These are phyloP conservation scores for Ophiocordyceps camponoti-saundersi DNA, from an alignment of 2,329 filamentous ascomycete genomes.

Conservation along the genomic window DNA sequence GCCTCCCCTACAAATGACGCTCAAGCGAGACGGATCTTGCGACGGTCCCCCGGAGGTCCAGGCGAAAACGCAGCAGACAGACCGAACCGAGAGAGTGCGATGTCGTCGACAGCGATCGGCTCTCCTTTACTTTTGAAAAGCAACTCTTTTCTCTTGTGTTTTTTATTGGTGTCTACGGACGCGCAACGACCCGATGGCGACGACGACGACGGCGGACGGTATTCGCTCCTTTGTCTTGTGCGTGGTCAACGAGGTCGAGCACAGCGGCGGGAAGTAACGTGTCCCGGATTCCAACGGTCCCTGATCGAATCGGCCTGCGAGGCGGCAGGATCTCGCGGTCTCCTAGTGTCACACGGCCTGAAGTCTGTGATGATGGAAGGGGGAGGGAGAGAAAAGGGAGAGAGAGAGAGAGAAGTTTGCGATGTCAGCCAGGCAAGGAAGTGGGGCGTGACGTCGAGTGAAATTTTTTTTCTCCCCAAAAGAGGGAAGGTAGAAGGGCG, in stretches of 20 bases:
- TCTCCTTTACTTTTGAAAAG: constrained; percentile 13
- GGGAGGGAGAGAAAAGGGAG: constrained; percentile 7
- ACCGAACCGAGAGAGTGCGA: not conserved
- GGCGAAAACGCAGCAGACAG: constrained; percentile 5
- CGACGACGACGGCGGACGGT: constrained; percentile 11
- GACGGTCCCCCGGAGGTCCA: constrained; percentile 6
- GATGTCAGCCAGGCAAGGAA: constrained; percentile 6
- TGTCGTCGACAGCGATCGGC: constrained; percentile 6
- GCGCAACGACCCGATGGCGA: constrained; percentile 16
- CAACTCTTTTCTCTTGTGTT: constrained; percentile 7
- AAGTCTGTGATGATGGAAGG: not conserved
- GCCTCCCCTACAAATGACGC: constrained; percentile 58
- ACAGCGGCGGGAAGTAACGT: constrained; percentile 18
- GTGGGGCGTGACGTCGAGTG: constrained; percentile 17
- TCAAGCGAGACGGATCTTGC: constrained; percentile 10
- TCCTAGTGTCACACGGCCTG: constrained; percentile 11
- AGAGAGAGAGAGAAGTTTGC: constrained; percentile 4
- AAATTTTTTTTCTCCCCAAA: not conserved
- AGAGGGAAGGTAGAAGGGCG: too few relatives aligned
- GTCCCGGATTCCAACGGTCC: not conserved
- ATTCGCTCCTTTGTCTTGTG: constrained; percentile 16
- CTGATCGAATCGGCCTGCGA: not conserved
- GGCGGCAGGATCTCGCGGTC: not conserved
- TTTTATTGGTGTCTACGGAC: constrained; percentile 20
- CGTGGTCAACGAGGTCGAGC: constrained; percentile 17